Conservation (phyloP, 2,329 filamentous ascomycete species). For the Pyricularia grisea region DNA sequence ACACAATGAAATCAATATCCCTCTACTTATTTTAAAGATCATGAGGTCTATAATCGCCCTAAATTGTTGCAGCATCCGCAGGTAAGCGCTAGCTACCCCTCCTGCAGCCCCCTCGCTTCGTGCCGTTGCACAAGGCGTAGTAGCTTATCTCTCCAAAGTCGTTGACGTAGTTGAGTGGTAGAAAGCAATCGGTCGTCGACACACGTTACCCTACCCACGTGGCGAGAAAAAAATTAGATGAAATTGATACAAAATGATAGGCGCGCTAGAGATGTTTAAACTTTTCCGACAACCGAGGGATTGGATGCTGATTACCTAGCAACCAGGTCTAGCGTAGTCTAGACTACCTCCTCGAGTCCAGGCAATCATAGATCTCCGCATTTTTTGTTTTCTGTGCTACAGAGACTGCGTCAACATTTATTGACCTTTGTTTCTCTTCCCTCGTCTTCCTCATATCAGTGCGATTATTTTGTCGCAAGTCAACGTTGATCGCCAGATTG, state of each 20-base stretch:
- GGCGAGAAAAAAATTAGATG: neutral
- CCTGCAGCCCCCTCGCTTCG: too few relatives aligned
- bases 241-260: neutral
- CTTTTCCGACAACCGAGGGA: neutral
- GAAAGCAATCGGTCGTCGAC: neutral
- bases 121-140: neutral
- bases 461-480: neutral
- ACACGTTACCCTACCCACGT: neutral
- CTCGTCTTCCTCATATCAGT: neutral
- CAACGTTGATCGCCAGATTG: neutral
- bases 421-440: too few relatives aligned
- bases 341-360: neutral
- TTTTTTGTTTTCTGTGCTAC: too few relatives aligned
- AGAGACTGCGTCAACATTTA: too few relatives aligned
- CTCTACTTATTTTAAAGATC: too few relatives aligned
- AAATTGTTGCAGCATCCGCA: too few relatives aligned
- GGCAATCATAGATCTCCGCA: neutral
- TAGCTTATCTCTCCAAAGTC: neutral
- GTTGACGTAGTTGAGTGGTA: neutral
- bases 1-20: too few relatives aligned
- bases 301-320: neutral
- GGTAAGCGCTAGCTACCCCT: too few relatives aligned
- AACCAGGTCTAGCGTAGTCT: too few relatives aligned
- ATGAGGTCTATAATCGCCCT: too few relatives aligned
- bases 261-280: neutral